phyloP scores from a whole-genome alignment of 2,329 filamentous ascomycete species.

The Colletotrichum kahawae region DNA sequence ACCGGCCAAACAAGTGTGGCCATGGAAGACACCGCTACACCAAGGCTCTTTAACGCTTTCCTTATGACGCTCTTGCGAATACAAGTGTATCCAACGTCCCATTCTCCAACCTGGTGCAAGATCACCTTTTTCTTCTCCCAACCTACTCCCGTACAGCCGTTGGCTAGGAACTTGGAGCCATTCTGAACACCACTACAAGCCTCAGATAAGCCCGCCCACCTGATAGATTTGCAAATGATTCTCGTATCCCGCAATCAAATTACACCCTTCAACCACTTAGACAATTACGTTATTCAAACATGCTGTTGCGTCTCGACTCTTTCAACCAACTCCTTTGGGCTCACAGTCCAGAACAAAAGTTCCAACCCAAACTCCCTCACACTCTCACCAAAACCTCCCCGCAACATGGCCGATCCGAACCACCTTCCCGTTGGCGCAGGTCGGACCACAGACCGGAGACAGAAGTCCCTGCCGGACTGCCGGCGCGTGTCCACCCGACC shows the following conservation, averaged over 20 bases:
- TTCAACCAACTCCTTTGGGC: background rate
- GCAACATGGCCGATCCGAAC: background rate
- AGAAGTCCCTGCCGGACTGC: conserved; percentile 11
- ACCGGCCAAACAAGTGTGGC: background rate
- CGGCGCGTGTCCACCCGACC: background rate
- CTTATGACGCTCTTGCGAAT: background rate
- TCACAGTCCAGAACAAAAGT: background rate
- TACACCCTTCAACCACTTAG: accelerated
- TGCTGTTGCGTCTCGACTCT: background rate
- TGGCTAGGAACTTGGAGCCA: background rate
- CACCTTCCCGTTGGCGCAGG: conserved; percentile 16
- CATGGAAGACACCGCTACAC: background rate
- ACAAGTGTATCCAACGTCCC: background rate
- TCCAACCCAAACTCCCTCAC: background rate
- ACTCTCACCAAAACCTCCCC: background rate
- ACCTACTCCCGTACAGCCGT: background rate
- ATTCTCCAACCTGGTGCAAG: background rate
- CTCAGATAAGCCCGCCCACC: background rate
- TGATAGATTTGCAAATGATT: background rate
- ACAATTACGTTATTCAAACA: background rate
- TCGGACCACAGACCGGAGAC: conserved; percentile 1
- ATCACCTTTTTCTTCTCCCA: background rate
- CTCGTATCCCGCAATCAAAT: background rate
- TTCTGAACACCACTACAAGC: accelerated
- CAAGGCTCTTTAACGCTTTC: background rate